Base-by-base conservation (phyloP, 139 green algal genomes). In the Micromonas pusilla region DNA sequence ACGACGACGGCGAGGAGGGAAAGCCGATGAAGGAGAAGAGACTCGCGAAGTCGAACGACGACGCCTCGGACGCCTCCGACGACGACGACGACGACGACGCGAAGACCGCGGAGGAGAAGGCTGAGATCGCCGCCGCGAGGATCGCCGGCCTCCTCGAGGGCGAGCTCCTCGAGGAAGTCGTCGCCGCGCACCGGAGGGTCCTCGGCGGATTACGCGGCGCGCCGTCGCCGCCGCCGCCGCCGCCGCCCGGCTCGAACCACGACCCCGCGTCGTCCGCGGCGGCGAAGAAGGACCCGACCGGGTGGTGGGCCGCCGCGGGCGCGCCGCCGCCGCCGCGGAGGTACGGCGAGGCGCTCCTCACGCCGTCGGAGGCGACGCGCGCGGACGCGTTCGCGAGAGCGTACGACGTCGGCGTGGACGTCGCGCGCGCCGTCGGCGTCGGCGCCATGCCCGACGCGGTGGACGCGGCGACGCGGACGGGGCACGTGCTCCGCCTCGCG, bases 151-250 rank as follows among this genome's bases (percentile, higher is more conserved):
- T 75, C 21, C 37, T 75, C 37, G 78, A 91, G 25, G 91, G 91
- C 0, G 75, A 86, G 52, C 62, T 92, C 36, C 79, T 93, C 62
- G 45, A 57, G 13, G 83, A 93, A 1, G 63, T 92, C 1, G 91
- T 93, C 2, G 30, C 26, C 2, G 62, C 90, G 68, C 89, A 94
- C 67, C 37, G 54, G 0, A 73, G 64, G 33, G 81, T 90, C 37
- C 87, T 80, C 62, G 34, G 30, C 57, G 66, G 52, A 1, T 57
- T 88, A 6, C 26, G 45, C 45, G 45, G 45, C 45, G 9, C 45
- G 45, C 45, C 45, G 45, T 16, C 45, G 45, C 45, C 45, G 45
- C 45, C 45, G 45, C 45, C 45, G 45, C 45, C 45, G 9, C 45
- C 45, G 45, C 45, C 45, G 45, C 45, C 9, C 16, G 45, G 9